These are phyloP conservation scores for Kregervanrija fluxuum DNA, from an alignment of 805 yeast species.

Conservation along the genomic window DNA sequence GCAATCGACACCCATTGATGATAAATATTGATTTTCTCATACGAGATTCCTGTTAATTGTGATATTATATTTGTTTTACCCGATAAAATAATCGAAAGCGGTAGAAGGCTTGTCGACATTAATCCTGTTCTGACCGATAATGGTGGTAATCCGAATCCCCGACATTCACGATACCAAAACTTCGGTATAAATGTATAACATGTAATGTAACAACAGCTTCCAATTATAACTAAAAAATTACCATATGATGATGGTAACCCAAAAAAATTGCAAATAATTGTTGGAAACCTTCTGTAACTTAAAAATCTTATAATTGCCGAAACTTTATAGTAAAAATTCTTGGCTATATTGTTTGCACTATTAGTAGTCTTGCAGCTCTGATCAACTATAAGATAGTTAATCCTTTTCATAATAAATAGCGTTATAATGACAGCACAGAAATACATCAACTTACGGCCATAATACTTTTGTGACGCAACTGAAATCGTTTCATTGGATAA, in stretches of 20 bases:
- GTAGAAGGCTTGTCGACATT: constrained; percentile 42
- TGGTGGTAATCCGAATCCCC: constrained; percentile 55
- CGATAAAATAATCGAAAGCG: constrained; percentile 41
- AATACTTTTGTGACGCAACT: constrained; percentile 25
- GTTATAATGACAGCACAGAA: constrained; percentile 32
- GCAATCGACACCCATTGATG: constrained; percentile 43
- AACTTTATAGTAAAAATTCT: constrained; percentile 13
- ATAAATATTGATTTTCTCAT: constrained; percentile 45
- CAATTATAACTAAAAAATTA: constrained; percentile 26
- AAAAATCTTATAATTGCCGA: constrained; percentile 26
- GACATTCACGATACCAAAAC: constrained; percentile 43
- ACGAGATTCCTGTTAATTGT: constrained; percentile 43
- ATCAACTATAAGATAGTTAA: constrained; percentile 15
- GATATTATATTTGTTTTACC: constrained; percentile 48
- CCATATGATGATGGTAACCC: constrained; percentile 34
- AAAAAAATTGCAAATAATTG: constrained; percentile 25
- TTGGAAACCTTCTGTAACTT: constrained; percentile 28
- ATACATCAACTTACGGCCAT: constrained; percentile 34
- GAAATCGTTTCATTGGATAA: constrained; percentile 27
- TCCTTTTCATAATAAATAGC: constrained; percentile 28
- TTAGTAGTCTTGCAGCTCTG: constrained; percentile 2
- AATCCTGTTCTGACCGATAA: constrained; percentile 46
- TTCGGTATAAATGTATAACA: constrained; percentile 36
- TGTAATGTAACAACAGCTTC: constrained; percentile 28
- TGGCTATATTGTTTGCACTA: constrained; percentile 1